Evolutionary conservation across 768 basidiomycete genomes (phyloP), one percentile per base, ranked within the genome.

Genomic region (Mrakia blollopis): DNA sequence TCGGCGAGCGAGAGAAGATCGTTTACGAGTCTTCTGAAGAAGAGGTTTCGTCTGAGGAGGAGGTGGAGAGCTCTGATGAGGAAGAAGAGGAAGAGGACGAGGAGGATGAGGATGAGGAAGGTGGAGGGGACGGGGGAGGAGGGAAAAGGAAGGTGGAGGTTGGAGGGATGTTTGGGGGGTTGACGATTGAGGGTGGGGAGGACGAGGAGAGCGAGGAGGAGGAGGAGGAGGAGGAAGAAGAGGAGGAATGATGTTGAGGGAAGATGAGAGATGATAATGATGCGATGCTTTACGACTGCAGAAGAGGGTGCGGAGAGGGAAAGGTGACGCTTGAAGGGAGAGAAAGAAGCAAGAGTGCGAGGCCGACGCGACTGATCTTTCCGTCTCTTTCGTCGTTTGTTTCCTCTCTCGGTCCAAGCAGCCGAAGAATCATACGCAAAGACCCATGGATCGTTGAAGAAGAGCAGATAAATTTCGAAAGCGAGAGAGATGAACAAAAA

Each of bases 51-150:
- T 73, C 35, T 10, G 71, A 67, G 52, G 65, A 72, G 41, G 76
- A 85, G 82, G 6, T 80, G 83, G 21, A 72, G 54, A 82, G 82
- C 23, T 72, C 77, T 13, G 76, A 77, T 16, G 77, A 83, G 47
- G 81, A 83, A 67, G 80, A 82, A 39, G 80, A 79, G 30, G 68
- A 70, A 32, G 75, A 78, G 13, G 78, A 77, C 39, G 80, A 81
- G 54, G 52, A 67, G 52, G 80, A 77, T 0, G 78, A 77, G 68
- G 70, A 70, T 30, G 67, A 39, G n/a, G 57, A 47, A 28, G 71
- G 14, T 35, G 44, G 62, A 39, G 68, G 62, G n/a, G 28, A 30
- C n/a, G 57, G 37, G 47, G 65, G 37, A 2, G 67, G n/a, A 1
- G 41, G 41, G 47, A 39, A 32, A n/a, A n/a, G n/a, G 69, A 78